Conservation (phyloP, 352 stramenopile genomes). For the Pythium aquatile region DNA sequence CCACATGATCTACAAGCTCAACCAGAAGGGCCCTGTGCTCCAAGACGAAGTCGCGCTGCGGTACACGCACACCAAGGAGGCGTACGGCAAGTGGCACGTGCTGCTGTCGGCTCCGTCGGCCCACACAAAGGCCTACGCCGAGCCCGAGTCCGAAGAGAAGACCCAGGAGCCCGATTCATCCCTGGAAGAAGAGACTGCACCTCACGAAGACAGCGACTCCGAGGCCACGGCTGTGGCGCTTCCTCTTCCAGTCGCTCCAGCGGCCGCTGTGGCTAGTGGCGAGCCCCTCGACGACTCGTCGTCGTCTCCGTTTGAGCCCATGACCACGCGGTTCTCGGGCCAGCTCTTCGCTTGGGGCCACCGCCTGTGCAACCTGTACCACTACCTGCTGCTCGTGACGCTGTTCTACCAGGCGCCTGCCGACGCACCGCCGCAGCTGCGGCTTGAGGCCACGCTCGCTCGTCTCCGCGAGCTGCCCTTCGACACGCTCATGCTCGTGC, state of each 20-base stretch:
- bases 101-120: conserved; percentile 8
- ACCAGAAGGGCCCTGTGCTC: not conserved
- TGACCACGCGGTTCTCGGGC: conserved; percentile 29
- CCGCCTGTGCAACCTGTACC: conserved; percentile 61
- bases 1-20: conserved; percentile 9
- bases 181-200: conserved; percentile 14
- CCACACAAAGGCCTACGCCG: not conserved
- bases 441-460: not conserved
- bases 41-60: conserved; percentile 8
- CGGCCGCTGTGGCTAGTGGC: too few relatives aligned
- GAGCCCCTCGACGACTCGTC: conserved; percentile 1
- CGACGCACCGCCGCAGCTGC: conserved; percentile 18
- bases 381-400: conserved; percentile 59
- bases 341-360: conserved; percentile 58
- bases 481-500: conserved; percentile 54
- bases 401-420: conserved; percentile 56
- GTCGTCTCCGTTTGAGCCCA: conserved; percentile 19
- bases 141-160: conserved; percentile 27
- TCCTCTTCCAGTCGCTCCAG: not conserved
- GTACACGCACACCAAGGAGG: conserved; percentile 16
- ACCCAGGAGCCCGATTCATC: conserved; percentile 19
- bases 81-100: conserved; percentile 22
- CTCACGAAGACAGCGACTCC: not conserved
- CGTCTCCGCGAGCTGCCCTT: conserved; percentile 39
- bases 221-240: not conserved